Evolutionary conservation across 176 grass and related monocot genomes (phyloP).

Genomic region (Coix lacrymajobi): DNA sequence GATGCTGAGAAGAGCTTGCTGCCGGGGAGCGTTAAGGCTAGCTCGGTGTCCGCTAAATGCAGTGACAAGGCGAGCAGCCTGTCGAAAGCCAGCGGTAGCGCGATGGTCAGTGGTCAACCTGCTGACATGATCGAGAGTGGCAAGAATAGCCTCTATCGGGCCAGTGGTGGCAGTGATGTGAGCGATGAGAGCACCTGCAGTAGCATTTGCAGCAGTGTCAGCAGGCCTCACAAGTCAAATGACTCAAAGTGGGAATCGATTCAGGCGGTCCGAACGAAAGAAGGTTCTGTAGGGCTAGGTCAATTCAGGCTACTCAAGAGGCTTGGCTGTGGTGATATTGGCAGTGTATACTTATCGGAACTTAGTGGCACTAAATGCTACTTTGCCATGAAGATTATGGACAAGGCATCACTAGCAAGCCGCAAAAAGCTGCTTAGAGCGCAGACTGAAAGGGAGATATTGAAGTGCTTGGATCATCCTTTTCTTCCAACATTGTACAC

Average conservation of each 20-base stretch:
- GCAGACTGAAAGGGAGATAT: conserved; percentile 75
- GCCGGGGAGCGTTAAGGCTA: conserved; percentile 27
- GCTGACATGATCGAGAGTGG: conserved; percentile 33
- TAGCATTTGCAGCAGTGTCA: conserved; percentile 53
- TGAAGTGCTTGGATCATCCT: conserved; percentile 73
- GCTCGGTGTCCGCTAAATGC: conserved; percentile 38
- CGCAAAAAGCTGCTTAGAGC: conserved; percentile 66
- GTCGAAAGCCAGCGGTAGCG: conserved; percentile 35
- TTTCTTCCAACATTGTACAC: conserved; percentile 80
- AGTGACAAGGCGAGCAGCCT: conserved; percentile 29
- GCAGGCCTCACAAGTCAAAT: conserved; percentile 76
- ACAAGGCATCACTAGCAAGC: conserved; percentile 56
- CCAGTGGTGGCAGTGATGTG: conserved; percentile 50
- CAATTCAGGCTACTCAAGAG: conserved; percentile 73
- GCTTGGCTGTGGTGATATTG: conserved; percentile 79
- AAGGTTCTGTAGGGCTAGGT: conserved; percentile 46
- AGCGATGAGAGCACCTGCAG: conserved; percentile 80
- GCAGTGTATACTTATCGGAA: conserved; percentile 62
- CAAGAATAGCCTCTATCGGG: conserved; percentile 46
- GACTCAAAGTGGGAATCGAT: conserved; percentile 75
- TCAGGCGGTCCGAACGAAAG: conserved; percentile 41
- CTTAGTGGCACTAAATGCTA: conserved; percentile 60
- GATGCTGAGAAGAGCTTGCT: conserved; percentile 32
- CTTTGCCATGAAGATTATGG: conserved; percentile 81
- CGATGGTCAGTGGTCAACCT: conserved; percentile 39